Percentiles rank a stretch among this genome's conserved stretches.
These are phyloP conservation scores for Luzula sylvatica DNA, from an alignment of 176 grass and related monocot species.

Conservation along the genomic window DNA sequence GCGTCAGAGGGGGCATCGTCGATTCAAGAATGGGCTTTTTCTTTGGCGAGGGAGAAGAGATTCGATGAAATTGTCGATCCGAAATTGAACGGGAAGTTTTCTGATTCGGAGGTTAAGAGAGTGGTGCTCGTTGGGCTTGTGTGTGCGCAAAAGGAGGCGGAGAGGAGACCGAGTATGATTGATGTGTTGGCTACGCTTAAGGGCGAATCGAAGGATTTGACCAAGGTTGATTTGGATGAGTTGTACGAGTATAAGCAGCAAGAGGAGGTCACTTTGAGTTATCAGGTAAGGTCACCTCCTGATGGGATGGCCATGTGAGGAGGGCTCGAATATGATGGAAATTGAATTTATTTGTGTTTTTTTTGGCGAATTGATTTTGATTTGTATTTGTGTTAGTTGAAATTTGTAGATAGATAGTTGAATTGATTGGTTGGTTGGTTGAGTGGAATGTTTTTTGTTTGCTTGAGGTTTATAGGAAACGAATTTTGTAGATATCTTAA, in stretches of 20 bases:
- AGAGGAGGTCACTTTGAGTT: slow-evolving; percentile 20
- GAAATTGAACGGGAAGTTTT: slow-evolving; percentile 57
- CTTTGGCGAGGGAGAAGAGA: slow-evolving; percentile 43
- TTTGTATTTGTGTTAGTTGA: neutral
- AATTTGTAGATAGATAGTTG: slow-evolving; percentile 8
- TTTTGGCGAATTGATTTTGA: slow-evolving; percentile 8
- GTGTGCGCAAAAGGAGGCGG: slow-evolving; percentile 48
- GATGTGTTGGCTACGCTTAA: slow-evolving; percentile 48
- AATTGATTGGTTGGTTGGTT: neutral
- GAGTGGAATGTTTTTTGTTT: neutral
- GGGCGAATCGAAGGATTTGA: slow-evolving; percentile 56
- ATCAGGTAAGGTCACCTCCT: slow-evolving; percentile 26
- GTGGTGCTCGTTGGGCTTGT: slow-evolving; percentile 49
- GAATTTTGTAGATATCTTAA: neutral
- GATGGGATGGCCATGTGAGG: slow-evolving; percentile 18
- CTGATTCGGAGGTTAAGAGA: slow-evolving; percentile 56
- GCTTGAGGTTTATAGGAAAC: neutral
- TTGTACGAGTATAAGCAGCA: slow-evolving; percentile 48
- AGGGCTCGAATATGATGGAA: neutral
- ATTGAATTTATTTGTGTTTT: neutral
- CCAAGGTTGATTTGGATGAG: slow-evolving; percentile 40
- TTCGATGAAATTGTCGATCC: slow-evolving; percentile 63
- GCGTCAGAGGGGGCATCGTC: slow-evolving; percentile 27
- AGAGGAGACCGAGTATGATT: slow-evolving; percentile 57
- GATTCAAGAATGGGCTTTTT: slow-evolving; percentile 60